Base-by-base conservation (phyloP, 2,329 filamentous ascomycete genomes). In the Aureobasidium sp. region DNA sequence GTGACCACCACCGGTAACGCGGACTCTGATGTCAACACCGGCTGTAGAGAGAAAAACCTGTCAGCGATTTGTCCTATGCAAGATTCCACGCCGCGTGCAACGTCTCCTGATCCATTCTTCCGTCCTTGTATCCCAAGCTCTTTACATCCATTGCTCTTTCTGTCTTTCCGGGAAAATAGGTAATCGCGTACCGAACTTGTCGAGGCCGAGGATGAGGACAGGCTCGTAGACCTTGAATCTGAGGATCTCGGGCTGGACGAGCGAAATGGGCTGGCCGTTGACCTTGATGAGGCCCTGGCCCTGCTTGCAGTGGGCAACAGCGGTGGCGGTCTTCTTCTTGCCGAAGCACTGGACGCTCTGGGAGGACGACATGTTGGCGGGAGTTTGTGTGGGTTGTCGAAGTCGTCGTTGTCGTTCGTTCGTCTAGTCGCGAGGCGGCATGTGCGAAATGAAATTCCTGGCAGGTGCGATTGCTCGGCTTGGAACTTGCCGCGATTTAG, bases 151-250 rank as follows among this genome's bases (percentile, higher is more conserved):
- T 44, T 34, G 25, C 45, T 51, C 59, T 44, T 52, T 37, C 59
- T 49, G 44, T 27, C 37, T 53, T 51, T 49, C 59, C 27, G 29
- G 44, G 45, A 60, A 8, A 48, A 41, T 20, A 52, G 45, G 39
- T 45, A 36, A 48, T 59, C 25, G 73, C 78, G 68, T 78, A 81
- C 79, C 86, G 83, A 96, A 96, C 83, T 96, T 97, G 84, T 99
- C 94, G 75, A 95, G 86, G 72, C 94, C 94, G 77, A 97, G 87
- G 77, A 99, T 90, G 74, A 99, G 88, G 80, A 99, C 83, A 73
- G 94, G 94, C 84, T 99, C 94, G 88, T 99, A 99, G 82, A 97
- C 92, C 89, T 97, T 97, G 88, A 96, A 97, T 80, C 94, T 89
- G 76, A 99, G 86, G 81, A 96, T 88, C 83, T 96, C 90, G 74